Base-by-base conservation (phyloP, 2,329 filamentous ascomycete genomes). In the Alternaria conjuncta region DNA sequence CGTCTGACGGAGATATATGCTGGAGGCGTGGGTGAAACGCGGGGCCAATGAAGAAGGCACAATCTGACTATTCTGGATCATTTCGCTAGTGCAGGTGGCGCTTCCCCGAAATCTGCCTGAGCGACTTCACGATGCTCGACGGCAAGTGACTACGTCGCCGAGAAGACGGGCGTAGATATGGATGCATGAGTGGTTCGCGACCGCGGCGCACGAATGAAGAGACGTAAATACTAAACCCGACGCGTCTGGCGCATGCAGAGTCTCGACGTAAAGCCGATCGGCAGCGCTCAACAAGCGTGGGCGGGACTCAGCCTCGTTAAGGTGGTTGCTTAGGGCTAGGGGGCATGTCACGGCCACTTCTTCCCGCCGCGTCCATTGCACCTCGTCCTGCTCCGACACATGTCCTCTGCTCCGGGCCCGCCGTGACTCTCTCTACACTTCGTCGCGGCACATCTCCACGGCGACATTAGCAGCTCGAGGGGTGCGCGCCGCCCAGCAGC, bases 11-110 rank as follows among this genome's bases (percentile, higher is more conserved):
- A 54, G 41, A 58, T 54, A 46, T 36, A 41, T 21, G 20, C 41
- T 28, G 20, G 63, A 46, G 51, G 55, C 26, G 53, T 55, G 25
- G 55, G 66, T 63, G 57, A 66, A 70, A 70, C 61, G 11, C 20
- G 57, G 49, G 49, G 58, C 69, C 60, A 67, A 69, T 70, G 36
- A 57, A 56, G 32, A 21, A 23, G 32, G 53, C 12, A 51, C 54
- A 57, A 41, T 50, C 41, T 13, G 43, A 49, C 64, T 65, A 54
- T 64, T 66, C 50, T 53, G 44, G 47, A 47, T 11, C 45, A 26
- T 45, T 30, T 47, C 56, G 41, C 26, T 45, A 60, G 50, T 55
- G 60, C 49, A 25, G 15, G 55, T 60, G n/a, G 50, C 57, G 32
- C 44, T 41, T 50, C 43, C 21, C 28, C 18, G 59, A 26, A 21